Base-by-base conservation (phyloP, 2,329 filamentous ascomycete genomes). In the Hymenoscyphus fructigenus region DNA sequence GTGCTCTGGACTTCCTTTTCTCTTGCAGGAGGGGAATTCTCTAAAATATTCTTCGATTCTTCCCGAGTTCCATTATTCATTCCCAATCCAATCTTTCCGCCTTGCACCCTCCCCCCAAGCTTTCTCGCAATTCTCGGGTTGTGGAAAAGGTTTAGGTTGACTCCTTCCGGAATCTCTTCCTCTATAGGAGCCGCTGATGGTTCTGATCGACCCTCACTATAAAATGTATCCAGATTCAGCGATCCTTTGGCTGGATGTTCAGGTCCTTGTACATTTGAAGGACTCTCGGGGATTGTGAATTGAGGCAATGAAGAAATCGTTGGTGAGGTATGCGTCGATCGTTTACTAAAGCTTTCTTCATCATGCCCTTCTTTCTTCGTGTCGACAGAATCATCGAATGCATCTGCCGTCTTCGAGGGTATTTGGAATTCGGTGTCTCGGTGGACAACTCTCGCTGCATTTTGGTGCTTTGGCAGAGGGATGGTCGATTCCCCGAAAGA, bases 121-220 rank as follows among this genome's bases (percentile, higher is more conserved):
- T 85, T 79, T 66, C 78, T 81, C 32, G 85, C 83, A 23, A 88
- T 83, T 62, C 80, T 81, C 2, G 82, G 83, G 62, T 84, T 89
- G 63, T 85, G 84, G 72, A 90, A 90, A 0, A 90, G 75, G 68
- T 86, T 83, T 5, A 83, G 82, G 71, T 89, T 82, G 71, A 88
- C 79, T 57, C 83, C 86, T 61, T 86, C 83, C 3, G 85, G 81
- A 17, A 83, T 65, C n/a, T 82, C 78, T 63, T 81, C 74, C 60
- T 77, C 75, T 53, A 29, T 2, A 23, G 64, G 63, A 28, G 59
- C 71, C 64, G 65, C 50, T 57, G 65, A 59, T 50, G 61, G 34
- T 23, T 53, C 23, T n/a, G 59, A 10, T 17, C 47, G 59, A 36
- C 44, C 76, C 72, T 17, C 77, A 77, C 68, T 84, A 47, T 70